Percentiles rank a stretch among this genome's conserved stretches.
phyloP scores from a whole-genome alignment of 2,329 filamentous ascomycete species.

The Diaporthe australafricana region DNA sequence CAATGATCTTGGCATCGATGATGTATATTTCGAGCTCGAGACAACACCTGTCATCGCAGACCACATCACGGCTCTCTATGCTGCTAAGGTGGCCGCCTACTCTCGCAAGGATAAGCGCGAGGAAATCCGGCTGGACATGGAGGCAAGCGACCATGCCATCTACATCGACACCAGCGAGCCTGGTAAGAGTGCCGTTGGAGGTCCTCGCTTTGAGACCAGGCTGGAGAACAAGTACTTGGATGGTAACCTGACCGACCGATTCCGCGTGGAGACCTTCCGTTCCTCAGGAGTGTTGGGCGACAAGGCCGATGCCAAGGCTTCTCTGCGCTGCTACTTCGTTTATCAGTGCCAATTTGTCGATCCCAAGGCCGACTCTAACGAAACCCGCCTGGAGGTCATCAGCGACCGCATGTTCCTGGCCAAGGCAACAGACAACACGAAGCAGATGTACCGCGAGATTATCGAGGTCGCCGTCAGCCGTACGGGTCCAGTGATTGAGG shows the following conservation, averaged over 20 bases:
- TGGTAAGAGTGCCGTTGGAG: constrained; percentile 78
- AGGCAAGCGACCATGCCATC: constrained; percentile 92
- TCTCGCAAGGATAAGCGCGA: constrained; percentile 93
- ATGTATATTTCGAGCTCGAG: constrained; percentile 97
- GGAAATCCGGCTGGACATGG: constrained; percentile 96
- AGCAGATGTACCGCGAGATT: constrained; percentile 94
- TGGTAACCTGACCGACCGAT: constrained; percentile 76
- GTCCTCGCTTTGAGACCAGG: constrained; percentile 92
- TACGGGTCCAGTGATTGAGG: constrained; percentile 95
- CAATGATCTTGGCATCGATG: constrained; percentile 95
- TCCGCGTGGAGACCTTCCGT: constrained; percentile 97
- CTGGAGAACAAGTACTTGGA: constrained; percentile 97
- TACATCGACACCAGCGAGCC: constrained; percentile 98
- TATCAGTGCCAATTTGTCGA: constrained; percentile 95
- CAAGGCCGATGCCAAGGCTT: constrained; percentile 76
- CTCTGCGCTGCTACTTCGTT: constrained; percentile 97
- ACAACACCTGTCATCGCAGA: constrained; percentile 87
- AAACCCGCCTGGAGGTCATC: constrained; percentile 91
- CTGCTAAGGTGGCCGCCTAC: constrained; percentile 94
- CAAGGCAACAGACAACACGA: constrained; percentile 96
- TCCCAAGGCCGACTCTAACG: constrained; percentile 77
- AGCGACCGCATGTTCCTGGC: constrained; percentile 94
- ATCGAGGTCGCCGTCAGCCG: constrained; percentile 86
- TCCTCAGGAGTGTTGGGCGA: constrained; percentile 84
- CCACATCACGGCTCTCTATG: constrained; percentile 96